Evolutionary conservation across 2,329 filamentous ascomycete species (phyloP).

Genomic region (Anthostomella pinea): DNA sequence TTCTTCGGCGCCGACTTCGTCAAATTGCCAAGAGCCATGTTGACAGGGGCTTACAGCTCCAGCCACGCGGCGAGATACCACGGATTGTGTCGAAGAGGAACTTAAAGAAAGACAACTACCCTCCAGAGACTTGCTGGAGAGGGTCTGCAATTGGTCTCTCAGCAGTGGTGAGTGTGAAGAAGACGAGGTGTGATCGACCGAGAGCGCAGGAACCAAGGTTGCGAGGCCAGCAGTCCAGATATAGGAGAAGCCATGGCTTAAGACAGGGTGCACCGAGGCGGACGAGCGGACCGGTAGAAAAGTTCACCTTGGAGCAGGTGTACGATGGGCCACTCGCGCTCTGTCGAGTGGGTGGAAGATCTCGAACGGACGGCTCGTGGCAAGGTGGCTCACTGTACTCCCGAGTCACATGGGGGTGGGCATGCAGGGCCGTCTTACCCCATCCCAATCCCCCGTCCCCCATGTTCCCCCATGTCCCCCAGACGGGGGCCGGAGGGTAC

Average conservation of each 20-base stretch:
- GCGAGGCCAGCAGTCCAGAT: slow-evolving; percentile 17
- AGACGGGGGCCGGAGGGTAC: slow-evolving; percentile 11
- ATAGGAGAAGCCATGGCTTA: slow-evolving; percentile 21
- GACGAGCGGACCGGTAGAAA: slow-evolving; percentile 30
- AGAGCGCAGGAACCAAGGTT: slow-evolving; percentile 3
- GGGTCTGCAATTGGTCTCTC: slow-evolving; percentile 5
- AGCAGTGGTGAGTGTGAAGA: slow-evolving; percentile 6
- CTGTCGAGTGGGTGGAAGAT: slow-evolving; percentile 17
- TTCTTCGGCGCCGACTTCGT: slow-evolving; percentile 1
- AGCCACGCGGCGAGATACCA: slow-evolving; percentile 1
- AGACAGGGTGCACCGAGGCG: slow-evolving; percentile 18
- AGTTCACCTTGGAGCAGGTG: slow-evolving; percentile 15
- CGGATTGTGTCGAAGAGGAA: slow-evolving; percentile 5
- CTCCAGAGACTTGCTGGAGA: background rate
- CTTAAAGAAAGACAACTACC: slow-evolving; percentile 5
- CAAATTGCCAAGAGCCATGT: slow-evolving; percentile 16
- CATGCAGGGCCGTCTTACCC: slow-evolving; percentile 22
- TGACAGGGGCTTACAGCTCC: slow-evolving; percentile 5
- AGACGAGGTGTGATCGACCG: slow-evolving; percentile 7
- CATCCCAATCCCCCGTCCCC: slow-evolving; percentile 20
- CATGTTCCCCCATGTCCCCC: slow-evolving; percentile 9
- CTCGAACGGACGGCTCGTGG: slow-evolving; percentile 23
- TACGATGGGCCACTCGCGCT: slow-evolving; percentile 11
- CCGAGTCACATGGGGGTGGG: slow-evolving; percentile 24
- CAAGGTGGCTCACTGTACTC: too few species aligned